phyloP scores from a whole-genome alignment of 73 alveolate species.

The Tetrahymena elliotti region DNA sequence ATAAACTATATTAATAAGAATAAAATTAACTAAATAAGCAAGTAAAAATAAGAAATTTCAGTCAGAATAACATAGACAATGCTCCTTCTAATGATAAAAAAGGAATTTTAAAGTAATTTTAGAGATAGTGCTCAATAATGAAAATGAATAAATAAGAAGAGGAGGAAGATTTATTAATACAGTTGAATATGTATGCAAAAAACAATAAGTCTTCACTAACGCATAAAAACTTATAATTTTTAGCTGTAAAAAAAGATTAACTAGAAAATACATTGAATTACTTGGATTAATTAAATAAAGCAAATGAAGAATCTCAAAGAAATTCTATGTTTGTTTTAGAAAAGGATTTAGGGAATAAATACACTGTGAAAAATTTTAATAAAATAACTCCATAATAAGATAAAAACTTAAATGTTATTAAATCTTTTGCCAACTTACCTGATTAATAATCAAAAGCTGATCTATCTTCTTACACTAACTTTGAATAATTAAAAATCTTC shows the following conservation, averaged over 20 bases:
- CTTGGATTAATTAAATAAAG: background rate
- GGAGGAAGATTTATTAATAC: background rate
- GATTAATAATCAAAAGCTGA: background rate
- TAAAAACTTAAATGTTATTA: background rate
- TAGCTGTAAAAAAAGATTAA: background rate
- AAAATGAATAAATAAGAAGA: background rate
- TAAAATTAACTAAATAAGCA: too few relatives aligned
- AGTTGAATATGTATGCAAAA: background rate
- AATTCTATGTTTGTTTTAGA: background rate
- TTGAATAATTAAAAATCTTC: background rate
- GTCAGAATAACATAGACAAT: background rate
- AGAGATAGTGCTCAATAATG: background rate
- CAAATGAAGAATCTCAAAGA: background rate
- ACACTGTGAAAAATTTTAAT: background rate
- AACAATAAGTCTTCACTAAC: background rate
- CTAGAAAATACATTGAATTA: background rate
- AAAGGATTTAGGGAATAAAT: background rate
- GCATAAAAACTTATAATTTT: background rate
- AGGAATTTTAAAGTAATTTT: background rate
- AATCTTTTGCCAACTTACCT: background rate
- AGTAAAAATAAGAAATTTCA: background rate
- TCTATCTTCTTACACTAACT: background rate
- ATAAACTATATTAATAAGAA: background rate
- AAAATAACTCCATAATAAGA: background rate
- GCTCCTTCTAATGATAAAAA: too few relatives aligned